Conservation (phyloP, 2,329 filamentous ascomycete species). For the Coniochaeta sp. region DNA sequence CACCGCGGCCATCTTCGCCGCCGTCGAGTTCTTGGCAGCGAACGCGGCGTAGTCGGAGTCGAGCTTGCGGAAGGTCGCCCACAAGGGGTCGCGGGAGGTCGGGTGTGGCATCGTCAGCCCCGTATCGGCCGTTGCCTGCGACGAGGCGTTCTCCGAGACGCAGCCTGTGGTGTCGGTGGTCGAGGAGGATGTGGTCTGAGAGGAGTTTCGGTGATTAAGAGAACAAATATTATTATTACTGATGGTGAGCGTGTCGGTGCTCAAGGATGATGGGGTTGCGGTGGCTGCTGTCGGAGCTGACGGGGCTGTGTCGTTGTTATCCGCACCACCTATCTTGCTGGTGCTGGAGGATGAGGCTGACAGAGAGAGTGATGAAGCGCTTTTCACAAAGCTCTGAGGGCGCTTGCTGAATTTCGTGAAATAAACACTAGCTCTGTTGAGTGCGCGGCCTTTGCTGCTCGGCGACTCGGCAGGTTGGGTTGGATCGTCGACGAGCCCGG, state of each 20-base stretch:
- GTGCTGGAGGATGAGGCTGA: conserved; percentile 7
- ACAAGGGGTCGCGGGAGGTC: conserved; percentile 42
- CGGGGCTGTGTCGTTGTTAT: neutral
- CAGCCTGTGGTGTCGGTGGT: conserved; percentile 16
- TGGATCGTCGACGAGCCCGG: conserved; percentile 15
- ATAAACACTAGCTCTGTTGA: conserved; percentile 38
- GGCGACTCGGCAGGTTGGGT: conserved; percentile 8
- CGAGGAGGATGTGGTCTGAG: conserved; percentile 16
- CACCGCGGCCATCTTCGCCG: conserved; percentile 63
- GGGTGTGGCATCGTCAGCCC: conserved; percentile 33
- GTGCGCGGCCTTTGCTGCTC: conserved; percentile 26
- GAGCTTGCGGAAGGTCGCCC: conserved; percentile 46
- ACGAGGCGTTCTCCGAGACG: conserved; percentile 20
- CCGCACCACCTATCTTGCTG: neutral
- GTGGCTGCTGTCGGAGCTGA: neutral
- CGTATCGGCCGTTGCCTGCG: conserved; percentile 34
- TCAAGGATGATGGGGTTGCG: neutral
- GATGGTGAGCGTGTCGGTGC: neutral
- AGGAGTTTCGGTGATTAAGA: conserved; percentile 12
- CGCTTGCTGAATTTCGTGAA: conserved; percentile 44
- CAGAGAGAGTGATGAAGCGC: conserved; percentile 15
- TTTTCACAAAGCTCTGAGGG: conserved; percentile 32
- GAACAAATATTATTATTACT: conserved; percentile 5
- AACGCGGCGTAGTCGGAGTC: conserved; percentile 49
- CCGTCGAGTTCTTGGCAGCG: conserved; percentile 56